phyloP scores from a whole-genome alignment of 108 stramenopile species.

The Nannochloropsis gaditana region DNA sequence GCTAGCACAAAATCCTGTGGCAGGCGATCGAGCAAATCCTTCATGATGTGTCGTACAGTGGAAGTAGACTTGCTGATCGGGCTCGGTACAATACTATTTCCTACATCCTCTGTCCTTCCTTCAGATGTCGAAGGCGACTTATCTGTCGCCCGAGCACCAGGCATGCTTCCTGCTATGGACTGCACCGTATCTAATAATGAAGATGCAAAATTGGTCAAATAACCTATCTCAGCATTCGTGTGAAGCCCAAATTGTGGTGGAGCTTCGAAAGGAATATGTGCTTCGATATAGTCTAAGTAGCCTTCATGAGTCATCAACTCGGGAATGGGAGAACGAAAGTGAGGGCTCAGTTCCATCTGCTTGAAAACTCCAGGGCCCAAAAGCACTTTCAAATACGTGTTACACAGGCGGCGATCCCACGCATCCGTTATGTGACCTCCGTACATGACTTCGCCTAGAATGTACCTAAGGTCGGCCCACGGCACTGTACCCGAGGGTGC shows the following conservation, averaged over 20 bases:
- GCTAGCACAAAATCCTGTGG: conserved; percentile 66
- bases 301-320: conserved; percentile 57
- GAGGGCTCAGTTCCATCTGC: conserved; percentile 62
- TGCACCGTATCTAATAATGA: neutral
- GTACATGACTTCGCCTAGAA: conserved; percentile 81
- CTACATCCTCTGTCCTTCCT: neutral
- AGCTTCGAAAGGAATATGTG: conserved; percentile 60
- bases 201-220: conserved; percentile 53
- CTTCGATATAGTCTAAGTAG: conserved; percentile 58
- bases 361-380: neutral
- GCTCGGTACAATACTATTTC: neutral
- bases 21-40: conserved; percentile 55
- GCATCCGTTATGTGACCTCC: conserved; percentile 75
- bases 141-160: neutral
- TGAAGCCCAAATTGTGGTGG: conserved; percentile 70
- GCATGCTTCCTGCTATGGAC: neutral
- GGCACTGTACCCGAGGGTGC: conserved; percentile 50
- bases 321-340: conserved; percentile 62
- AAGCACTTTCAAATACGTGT: conserved; percentile 62
- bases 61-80: conserved; percentile 22
- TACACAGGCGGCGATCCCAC: conserved; percentile 70
- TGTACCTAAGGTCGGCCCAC: conserved; percentile 73
- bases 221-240: conserved; percentile 71
- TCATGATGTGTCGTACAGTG: conserved; percentile 48
- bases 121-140: neutral